phyloP scores from a whole-genome alignment of 352 stramenopile species.

The Globisporangium camurandrum region DNA sequence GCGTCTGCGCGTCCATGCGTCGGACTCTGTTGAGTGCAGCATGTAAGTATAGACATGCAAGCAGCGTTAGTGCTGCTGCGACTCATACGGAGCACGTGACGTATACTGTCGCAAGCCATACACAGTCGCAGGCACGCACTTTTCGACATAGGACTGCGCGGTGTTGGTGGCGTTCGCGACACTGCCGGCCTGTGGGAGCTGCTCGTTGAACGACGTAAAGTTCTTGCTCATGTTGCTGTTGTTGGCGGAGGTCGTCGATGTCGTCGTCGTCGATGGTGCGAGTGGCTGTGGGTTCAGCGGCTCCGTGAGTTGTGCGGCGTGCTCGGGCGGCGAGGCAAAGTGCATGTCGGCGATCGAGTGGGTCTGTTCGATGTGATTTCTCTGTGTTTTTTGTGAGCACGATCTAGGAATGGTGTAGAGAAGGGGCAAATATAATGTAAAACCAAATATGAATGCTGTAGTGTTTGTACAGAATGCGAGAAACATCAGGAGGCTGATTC shows the following conservation, averaged over 20 bases:
- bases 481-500: too few relatives aligned
- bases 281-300: conserved; percentile 16
- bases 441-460: too few relatives aligned
- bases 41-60: neutral
- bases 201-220: conserved; percentile 11
- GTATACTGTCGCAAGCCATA: too few relatives aligned
- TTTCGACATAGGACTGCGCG: conserved; percentile 9
- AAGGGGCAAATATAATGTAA: too few relatives aligned
- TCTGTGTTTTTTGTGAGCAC: neutral
- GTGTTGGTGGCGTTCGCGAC: neutral
- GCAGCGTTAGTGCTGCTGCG: too few relatives aligned
- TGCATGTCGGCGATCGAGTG: neutral
- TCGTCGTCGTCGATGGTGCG: neutral
- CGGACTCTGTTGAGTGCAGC: conserved; percentile 32
- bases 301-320: conserved; percentile 9
- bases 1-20: conserved; percentile 51
- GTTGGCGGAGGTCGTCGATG: neutral
- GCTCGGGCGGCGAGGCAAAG: conserved; percentile 2
- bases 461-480: too few relatives aligned
- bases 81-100: too few relatives aligned
- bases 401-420: too few relatives aligned
- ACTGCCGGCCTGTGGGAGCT: conserved; percentile 12
- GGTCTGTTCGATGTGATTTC: neutral
- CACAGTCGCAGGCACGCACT: neutral
- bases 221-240: conserved; percentile 14